Base-by-base conservation (phyloP, 2,329 filamentous ascomycete species). In the Curvularia lunata region DNA sequence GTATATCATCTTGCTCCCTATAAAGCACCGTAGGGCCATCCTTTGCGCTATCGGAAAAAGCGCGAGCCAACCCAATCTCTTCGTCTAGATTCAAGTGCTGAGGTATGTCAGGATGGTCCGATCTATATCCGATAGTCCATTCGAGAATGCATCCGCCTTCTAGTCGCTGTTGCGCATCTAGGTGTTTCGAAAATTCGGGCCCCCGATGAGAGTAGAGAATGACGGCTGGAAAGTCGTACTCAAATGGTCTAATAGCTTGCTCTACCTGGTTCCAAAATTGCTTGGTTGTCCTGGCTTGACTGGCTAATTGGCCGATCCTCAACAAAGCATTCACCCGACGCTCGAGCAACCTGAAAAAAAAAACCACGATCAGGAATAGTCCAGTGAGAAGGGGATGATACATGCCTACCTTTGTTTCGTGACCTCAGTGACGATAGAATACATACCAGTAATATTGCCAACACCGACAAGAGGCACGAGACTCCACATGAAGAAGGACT, bases 401-500 rank as follows among this genome's bases (percentile, higher is more conserved):
- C 12, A 16, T 23, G 6, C 38, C 10, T 42, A 60, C 60, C 58
- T 63, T n/a, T 63, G 58, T 38, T 63, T 61, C n/a, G 62, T 64
- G 23, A 64, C 54, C 42, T 64, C 62, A 4, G 59, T 63, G 4
- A 64, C 62, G 4, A 61, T 64, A 4, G 52, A 60, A n/a, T 62
- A 62, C 59, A 64, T 52, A 48, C 61, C 61, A 19, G 48, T 50
- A 7, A 62, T 46, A 4, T 50, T 18, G 30, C 51, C 51, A 16
- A 52, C 32, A 30, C 58, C 58, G 25, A 58, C 48, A 25, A 64
- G 59, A 5, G 59, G 56, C 13, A 57, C 46, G 19, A 64, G 50
- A 25, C 59, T 59, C 55, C 59, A 62, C 49, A 49, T 51, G 50
- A 64, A 62, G 43, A 62, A 62, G 13, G 52, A 34, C 25, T 64